Conservation (phyloP, 2,329 filamentous ascomycete genomes). For the Pseudopyrenochaeta lycopersici region DNA sequence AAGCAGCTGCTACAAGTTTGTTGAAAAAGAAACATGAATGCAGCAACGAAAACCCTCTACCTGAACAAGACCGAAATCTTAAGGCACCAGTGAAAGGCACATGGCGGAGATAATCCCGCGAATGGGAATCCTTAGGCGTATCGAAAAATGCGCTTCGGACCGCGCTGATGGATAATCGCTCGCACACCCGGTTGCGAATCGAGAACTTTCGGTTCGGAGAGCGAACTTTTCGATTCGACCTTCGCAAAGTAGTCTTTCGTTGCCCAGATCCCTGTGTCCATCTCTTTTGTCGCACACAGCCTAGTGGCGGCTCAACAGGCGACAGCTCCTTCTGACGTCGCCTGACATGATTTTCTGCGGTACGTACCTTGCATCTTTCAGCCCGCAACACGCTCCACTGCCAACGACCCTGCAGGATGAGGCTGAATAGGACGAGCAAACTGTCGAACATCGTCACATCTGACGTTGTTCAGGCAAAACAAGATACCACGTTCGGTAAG, state of each 20-base stretch:
- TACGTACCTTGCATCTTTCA: conserved; percentile 26
- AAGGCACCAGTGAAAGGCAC: too few species aligned
- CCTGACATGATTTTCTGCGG: conserved; percentile 9
- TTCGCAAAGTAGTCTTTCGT: neutral
- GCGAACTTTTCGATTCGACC: neutral
- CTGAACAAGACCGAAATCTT: too few species aligned
- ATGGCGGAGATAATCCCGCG: too few species aligned
- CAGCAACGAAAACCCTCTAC: too few species aligned
- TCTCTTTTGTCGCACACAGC: neutral
- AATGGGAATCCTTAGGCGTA: too few species aligned
- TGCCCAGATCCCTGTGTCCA: neutral
- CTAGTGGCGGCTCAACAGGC: conserved; percentile 1
- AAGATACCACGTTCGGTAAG: too few species aligned
- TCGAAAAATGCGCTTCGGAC: too few species aligned
- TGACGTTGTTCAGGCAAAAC: conserved; percentile 26
- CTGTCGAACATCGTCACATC: conserved; percentile 23
- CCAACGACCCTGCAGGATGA: conserved; percentile 12
- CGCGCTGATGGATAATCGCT: too few species aligned
- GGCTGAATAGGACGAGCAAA: conserved; percentile 18
- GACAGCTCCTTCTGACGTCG: conserved; percentile 6
- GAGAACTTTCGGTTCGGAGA: too few species aligned
- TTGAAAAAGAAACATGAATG: too few species aligned
- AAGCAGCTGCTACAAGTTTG: too few species aligned
- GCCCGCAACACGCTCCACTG: neutral
- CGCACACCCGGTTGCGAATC: too few species aligned